Evolutionary conservation across 129 eudicot species (phyloP).

Genomic region (Centrapalus pauciflorus): DNA sequence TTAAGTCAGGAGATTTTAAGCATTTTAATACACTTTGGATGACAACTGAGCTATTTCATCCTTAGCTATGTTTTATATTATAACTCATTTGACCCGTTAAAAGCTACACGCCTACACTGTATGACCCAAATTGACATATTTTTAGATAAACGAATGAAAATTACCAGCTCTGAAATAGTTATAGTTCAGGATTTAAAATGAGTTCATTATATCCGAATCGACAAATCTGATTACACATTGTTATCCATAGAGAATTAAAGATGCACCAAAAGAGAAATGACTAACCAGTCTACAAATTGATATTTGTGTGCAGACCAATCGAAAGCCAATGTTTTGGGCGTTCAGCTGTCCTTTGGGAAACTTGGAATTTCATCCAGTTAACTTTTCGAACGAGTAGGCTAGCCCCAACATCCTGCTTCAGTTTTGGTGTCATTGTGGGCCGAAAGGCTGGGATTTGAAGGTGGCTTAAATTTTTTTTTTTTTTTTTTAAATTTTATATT

Average conservation of each 20-base stretch:
- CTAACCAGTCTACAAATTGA: not conserved
- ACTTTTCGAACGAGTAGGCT: not conserved
- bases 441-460: slow-evolving; percentile 6
- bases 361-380: slow-evolving; percentile 11
- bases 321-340: slow-evolving; percentile 16
- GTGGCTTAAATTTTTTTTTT: not conserved
- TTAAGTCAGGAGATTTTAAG: too few species aligned
- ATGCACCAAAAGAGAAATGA: not conserved
- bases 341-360: not conserved
- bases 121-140: too few species aligned
- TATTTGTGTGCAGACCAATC: slow-evolving; percentile 17
- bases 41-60: too few species aligned
- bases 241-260: not conserved
- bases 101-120: too few species aligned
- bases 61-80: too few species aligned
- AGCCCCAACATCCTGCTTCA: not conserved
- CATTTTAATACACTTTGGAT: too few species aligned
- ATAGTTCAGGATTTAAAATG: not conserved
- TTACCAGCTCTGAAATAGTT: too few species aligned
- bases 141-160: too few species aligned
- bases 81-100: too few species aligned
- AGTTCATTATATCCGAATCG: not conserved
- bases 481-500: too few species aligned
- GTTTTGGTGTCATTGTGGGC: not conserved
- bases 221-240: not conserved